A percentile compares a stretch with the other conserved stretches of the same genome.
These are phyloP conservation scores for Microstegium vimineum DNA, from an alignment of 176 grass and related monocot genomes.

Conservation along the genomic window DNA sequence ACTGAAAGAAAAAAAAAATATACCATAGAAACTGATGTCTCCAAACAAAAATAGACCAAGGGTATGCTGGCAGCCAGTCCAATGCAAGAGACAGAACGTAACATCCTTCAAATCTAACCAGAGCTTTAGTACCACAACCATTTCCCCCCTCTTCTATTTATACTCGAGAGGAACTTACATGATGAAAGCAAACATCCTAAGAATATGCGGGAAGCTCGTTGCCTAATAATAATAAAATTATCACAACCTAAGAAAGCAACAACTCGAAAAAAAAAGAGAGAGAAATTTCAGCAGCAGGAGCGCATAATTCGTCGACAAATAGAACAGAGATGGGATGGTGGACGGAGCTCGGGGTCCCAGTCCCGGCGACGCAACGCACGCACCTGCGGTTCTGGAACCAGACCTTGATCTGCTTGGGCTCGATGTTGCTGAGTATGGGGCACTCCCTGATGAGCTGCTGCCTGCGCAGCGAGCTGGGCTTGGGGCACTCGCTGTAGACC, in stretches of 20 bases:
- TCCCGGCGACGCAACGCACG: neutral
- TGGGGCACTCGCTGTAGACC: constrained; percentile 93
- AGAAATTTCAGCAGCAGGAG: neutral
- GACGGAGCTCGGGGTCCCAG: neutral
- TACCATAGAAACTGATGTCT: neutral
- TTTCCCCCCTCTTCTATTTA: neutral
- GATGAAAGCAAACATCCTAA: neutral
- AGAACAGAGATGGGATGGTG: neutral
- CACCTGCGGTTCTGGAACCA: constrained; percentile 99
- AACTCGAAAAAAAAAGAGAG: neutral
- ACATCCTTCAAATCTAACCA: neutral
- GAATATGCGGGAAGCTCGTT: neutral
- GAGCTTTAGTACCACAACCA: neutral
- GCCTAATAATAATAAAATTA: neutral
- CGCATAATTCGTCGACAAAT: neutral
- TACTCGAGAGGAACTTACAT: neutral
- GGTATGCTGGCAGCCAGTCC: neutral
- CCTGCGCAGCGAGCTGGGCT: constrained; percentile 83
- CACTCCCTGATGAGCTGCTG: constrained; percentile 90
- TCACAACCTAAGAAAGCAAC: neutral
- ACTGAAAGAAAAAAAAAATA: neutral
- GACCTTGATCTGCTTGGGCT: constrained; percentile 98
- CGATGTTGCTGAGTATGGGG: constrained; percentile 79
- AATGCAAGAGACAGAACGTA: constrained; percentile 9
- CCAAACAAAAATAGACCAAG: neutral